Percentiles rank a stretch among this genome's conserved stretches.
Evolutionary conservation across 495 filamentous ascomycete species (phyloP).

Genomic region (Penicillium mononematosum): DNA sequence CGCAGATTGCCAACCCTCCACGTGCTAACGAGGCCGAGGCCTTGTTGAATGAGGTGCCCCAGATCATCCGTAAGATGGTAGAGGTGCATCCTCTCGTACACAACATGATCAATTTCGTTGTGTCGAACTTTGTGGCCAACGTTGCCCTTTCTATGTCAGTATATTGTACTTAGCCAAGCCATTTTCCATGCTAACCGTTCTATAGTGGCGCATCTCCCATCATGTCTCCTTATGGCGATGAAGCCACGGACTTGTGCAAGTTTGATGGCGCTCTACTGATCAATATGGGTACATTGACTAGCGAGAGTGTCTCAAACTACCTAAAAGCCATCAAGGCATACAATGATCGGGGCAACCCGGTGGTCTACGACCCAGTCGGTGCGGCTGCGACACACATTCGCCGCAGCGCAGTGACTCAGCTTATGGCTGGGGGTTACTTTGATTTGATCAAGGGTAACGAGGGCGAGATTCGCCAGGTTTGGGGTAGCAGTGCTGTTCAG

Average conservation of each 20-base stretch:
- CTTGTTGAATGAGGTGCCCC: conserved; percentile 48
- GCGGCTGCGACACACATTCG: conserved; percentile 79
- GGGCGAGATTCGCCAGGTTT: conserved; percentile 77
- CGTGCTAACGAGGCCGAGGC: conserved; percentile 36
- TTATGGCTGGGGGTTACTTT: conserved; percentile 75
- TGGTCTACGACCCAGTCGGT: conserved; percentile 89
- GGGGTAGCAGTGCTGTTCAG: conserved; percentile 50
- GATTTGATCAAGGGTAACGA: conserved; percentile 95
- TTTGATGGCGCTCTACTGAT: conserved; percentile 72
- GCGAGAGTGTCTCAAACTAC: conserved; percentile 68
- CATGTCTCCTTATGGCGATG: conserved; percentile 84
- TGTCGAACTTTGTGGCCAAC: conserved; percentile 91
- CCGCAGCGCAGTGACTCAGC: conserved; percentile 63
- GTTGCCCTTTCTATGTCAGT: conserved; percentile 71
- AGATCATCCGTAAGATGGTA: conserved; percentile 58
- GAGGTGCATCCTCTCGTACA: conserved; percentile 73
- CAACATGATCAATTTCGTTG: conserved; percentile 95
- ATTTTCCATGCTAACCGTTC: conserved; percentile 14
- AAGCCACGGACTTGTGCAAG: conserved; percentile 73
- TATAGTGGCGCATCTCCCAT: conserved; percentile 79
- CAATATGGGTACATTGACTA: conserved; percentile 90
- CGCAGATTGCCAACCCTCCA: conserved; percentile 21
- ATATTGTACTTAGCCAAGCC: neutral
- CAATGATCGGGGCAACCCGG: conserved; percentile 68
- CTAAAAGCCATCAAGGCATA: conserved; percentile 68